phyloP scores from a whole-genome alignment of 306 rosid genomes.

The Acmispon strigosus region DNA sequence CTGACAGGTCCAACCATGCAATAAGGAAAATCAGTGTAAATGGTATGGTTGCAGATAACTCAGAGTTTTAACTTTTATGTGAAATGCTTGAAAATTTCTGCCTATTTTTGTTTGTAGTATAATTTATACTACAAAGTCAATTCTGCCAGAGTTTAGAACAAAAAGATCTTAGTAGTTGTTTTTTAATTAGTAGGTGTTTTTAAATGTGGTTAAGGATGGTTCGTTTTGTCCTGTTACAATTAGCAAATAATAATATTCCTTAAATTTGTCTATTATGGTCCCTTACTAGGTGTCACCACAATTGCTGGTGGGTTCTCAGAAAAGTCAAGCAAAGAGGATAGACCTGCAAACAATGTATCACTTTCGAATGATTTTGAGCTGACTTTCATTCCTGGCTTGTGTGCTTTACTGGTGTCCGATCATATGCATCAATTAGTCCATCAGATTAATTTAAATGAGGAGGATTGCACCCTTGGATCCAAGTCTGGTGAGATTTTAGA shows the following conservation, averaged over 20 bases:
- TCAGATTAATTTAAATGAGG: constrained; percentile 57
- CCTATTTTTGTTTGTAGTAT: too few relatives aligned
- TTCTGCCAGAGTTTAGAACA: too few relatives aligned
- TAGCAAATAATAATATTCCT: constrained; percentile 1
- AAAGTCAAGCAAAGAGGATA: constrained; percentile 37
- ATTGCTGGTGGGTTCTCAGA: constrained; percentile 56
- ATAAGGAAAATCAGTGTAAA: constrained; percentile 49
- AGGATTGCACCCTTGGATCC: constrained; percentile 47
- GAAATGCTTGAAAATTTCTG: too few relatives aligned
- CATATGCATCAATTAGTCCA: constrained; percentile 41
- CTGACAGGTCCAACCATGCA: constrained; percentile 37
- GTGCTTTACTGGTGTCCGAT: constrained; percentile 56
- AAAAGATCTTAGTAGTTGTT: not conserved
- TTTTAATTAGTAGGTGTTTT: too few relatives aligned
- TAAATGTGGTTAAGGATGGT: not conserved
- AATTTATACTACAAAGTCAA: too few relatives aligned
- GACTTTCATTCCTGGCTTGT: constrained; percentile 38
- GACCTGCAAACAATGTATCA: constrained; percentile 59
- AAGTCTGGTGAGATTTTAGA: constrained; percentile 40
- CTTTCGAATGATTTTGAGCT: constrained; percentile 54
- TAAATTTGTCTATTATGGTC: not conserved
- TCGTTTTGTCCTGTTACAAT: not conserved
- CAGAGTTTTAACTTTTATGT: too few relatives aligned
- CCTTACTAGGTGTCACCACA: constrained; percentile 58
- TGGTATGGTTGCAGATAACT: constrained; percentile 27